Evolutionary conservation across 2,329 filamentous ascomycete genomes (phyloP).

Genomic region (Epichloe uncinata): DNA sequence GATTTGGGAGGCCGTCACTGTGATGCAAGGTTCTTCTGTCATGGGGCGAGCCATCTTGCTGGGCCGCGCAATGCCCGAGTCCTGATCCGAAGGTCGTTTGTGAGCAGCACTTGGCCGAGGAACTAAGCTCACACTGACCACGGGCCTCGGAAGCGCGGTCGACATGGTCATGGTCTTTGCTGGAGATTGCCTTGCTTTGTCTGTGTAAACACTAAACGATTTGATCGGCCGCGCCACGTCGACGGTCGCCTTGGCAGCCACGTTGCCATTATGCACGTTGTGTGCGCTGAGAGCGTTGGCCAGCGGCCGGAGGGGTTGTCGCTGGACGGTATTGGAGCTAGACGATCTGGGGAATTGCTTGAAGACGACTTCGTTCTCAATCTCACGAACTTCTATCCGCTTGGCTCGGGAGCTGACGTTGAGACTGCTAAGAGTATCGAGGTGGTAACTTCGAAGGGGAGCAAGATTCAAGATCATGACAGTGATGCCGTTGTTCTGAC

Average conservation of each 20-base stretch:
- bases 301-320: constrained; percentile 70
- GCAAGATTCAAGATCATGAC: constrained; percentile 95
- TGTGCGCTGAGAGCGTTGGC: constrained; percentile 63
- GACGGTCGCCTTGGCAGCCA: constrained; percentile 24
- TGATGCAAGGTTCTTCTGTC: constrained; percentile 21
- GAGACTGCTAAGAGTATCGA: constrained; percentile 84
- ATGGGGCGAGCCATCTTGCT: constrained; percentile 32
- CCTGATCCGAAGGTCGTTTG: constrained; percentile 32
- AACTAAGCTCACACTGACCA: constrained; percentile 15
- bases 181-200: constrained; percentile 39
- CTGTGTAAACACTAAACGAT: constrained; percentile 76
- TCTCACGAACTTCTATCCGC: constrained; percentile 88
- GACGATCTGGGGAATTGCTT: constrained; percentile 53
- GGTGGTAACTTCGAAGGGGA: constrained; percentile 80
- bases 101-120: constrained; percentile 8
- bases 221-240: constrained; percentile 61
- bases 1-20: constrained; percentile 60
- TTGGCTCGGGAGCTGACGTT: constrained; percentile 94
- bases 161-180: constrained; percentile 10
- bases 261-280: constrained; percentile 53
- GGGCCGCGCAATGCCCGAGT: constrained; percentile 25
- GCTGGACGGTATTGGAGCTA: constrained; percentile 29
- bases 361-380: constrained; percentile 89
- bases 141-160: constrained; percentile 18
- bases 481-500: constrained; percentile 89